phyloP scores from a whole-genome alignment of 768 basidiomycete genomes.

The Cystobasidium ongulense region DNA sequence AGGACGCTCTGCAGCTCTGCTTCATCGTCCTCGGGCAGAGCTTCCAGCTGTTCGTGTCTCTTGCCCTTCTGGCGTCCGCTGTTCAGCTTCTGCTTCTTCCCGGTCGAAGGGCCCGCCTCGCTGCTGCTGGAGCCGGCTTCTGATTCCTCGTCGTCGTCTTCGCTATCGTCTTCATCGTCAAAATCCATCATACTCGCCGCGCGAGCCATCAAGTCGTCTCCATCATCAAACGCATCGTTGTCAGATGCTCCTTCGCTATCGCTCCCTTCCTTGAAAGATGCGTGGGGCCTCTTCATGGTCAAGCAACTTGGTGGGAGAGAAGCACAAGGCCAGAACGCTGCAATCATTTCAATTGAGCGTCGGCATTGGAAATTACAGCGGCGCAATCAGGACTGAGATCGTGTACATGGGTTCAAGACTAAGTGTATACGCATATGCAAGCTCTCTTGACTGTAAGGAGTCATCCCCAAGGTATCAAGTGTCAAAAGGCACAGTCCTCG shows the following conservation, averaged over 20 bases:
- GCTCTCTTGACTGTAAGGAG: too few species aligned
- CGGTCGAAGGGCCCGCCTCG: conserved; percentile 1
- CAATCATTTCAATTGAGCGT: too few species aligned
- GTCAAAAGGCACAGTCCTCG: too few species aligned
- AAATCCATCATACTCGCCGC: conserved; percentile 31
- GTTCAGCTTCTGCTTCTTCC: conserved; percentile 24
- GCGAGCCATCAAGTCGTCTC: conserved; percentile 35
- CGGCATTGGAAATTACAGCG: too few species aligned
- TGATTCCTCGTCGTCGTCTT: conserved; percentile 33
- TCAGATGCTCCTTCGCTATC: background rate
- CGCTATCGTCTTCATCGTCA: conserved; percentile 21
- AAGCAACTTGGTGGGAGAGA: background rate
- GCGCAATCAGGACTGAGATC: too few species aligned
- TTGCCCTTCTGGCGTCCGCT: conserved; percentile 34
- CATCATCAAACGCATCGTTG: conserved; percentile 39
- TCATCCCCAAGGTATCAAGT: too few species aligned
- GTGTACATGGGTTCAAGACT: too few species aligned
- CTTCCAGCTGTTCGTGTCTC: conserved; percentile 34
- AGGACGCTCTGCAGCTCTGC: conserved; percentile 27
- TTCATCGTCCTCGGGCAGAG: conserved; percentile 13
- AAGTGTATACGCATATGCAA: too few species aligned
- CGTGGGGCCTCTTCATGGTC: background rate
- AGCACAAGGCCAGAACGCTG: background rate
- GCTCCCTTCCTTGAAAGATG: background rate
- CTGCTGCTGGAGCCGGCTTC: conserved; percentile 33